Conservation (phyloP, 495 filamentous ascomycete species). For the Lindgomyces ingoldianus region DNA sequence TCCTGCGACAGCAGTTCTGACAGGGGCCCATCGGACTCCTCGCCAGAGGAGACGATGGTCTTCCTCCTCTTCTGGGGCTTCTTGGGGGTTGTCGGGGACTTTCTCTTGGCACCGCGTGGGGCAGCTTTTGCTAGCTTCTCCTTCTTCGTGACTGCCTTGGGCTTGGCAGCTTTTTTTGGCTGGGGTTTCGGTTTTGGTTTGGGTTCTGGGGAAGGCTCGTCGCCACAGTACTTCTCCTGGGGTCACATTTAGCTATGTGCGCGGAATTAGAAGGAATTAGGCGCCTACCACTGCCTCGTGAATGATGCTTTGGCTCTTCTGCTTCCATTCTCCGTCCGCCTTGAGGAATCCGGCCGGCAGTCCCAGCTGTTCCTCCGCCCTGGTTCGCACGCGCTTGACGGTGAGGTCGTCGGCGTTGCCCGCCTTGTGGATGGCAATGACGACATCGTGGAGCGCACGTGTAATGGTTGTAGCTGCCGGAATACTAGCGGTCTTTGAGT, state of each 20-base stretch:
- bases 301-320: slow-evolving; percentile 74
- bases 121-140: neutral
- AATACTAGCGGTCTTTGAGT: slow-evolving; percentile 32
- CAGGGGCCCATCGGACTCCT: slow-evolving; percentile 19
- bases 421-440: slow-evolving; percentile 57
- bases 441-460: slow-evolving; percentile 59
- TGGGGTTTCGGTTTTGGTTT: slow-evolving; percentile 35
- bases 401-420: slow-evolving; percentile 68
- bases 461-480: slow-evolving; percentile 46
- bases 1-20: slow-evolving; percentile 1
- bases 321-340: slow-evolving; percentile 66
- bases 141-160: slow-evolving; percentile 31
- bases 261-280: neutral
- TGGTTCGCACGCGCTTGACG: slow-evolving; percentile 70
- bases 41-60: slow-evolving; percentile 22
- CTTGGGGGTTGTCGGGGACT: slow-evolving; percentile 12
- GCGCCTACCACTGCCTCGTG: slow-evolving; percentile 65
- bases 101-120: slow-evolving; percentile 28
- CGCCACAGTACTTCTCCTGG: slow-evolving; percentile 19
- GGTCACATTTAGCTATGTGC: slow-evolving; percentile 6
- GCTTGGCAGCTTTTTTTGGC: slow-evolving; percentile 16
- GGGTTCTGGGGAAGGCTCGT: slow-evolving; percentile 12
- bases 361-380: slow-evolving; percentile 63
- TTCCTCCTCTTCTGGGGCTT: slow-evolving; percentile 37
- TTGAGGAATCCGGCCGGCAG: slow-evolving; percentile 74